Conservation (phyloP, 306 rosid species). For the Delonix regia region DNA sequence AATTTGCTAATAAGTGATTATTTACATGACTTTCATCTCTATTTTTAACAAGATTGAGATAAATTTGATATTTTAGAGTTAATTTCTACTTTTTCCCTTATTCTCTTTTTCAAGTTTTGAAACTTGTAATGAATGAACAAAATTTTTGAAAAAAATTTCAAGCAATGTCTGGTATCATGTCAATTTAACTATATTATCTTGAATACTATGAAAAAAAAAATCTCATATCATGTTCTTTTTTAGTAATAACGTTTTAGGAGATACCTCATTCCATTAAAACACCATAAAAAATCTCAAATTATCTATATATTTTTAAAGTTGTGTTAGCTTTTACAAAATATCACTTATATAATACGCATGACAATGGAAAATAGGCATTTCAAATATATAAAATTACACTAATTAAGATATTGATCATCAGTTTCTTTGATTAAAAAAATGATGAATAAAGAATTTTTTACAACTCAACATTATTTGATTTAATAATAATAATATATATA, state of each 20-base stretch:
- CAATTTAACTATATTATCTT: background rate
- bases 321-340: too few relatives aligned
- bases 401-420: too few relatives aligned
- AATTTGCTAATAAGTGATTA: background rate
- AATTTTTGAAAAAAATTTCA: background rate
- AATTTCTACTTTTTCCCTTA: background rate
- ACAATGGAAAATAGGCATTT: too few relatives aligned
- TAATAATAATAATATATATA: too few relatives aligned
- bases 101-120: background rate
- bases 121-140: background rate
- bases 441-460: too few relatives aligned
- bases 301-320: too few relatives aligned
- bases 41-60: background rate
- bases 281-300: background rate
- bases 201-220: background rate
- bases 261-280: background rate
- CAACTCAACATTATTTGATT: background rate
- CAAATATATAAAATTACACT: too few relatives aligned
- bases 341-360: background rate
- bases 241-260: background rate
- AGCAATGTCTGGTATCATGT: background rate
- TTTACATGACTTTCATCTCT: background rate
- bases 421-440: too few relatives aligned
- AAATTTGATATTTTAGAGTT: background rate
- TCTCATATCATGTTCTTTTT: too few relatives aligned